A percentile compares a stretch with the other conserved stretches of the same genome.
These are phyloP conservation scores for Ambrosiella beaveri DNA, from an alignment of 2,329 filamentous ascomycete species.

Conservation along the genomic window DNA sequence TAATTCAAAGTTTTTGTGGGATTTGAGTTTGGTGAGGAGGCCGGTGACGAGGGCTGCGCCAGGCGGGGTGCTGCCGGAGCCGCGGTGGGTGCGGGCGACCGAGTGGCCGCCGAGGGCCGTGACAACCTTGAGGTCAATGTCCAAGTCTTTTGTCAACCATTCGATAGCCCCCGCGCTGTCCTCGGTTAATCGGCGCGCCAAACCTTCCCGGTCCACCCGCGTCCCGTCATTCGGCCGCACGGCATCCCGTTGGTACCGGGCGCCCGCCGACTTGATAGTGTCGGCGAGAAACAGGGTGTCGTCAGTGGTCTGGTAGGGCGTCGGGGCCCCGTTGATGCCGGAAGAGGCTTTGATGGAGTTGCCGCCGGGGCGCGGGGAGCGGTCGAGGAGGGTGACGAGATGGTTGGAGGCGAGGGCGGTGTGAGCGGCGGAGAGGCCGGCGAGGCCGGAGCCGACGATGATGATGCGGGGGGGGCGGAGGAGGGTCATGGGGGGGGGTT, in stretches of 20 bases:
- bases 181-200: constrained; percentile 32
- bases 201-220: constrained; percentile 22
- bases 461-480: constrained; percentile 26
- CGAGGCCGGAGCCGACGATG: constrained; percentile 47
- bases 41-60: constrained; percentile 40
- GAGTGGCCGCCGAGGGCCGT: constrained; percentile 43
- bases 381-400: constrained; percentile 40
- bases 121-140: constrained; percentile 40
- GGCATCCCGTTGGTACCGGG: constrained; percentile 18
- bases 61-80: constrained; percentile 36
- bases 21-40: constrained; percentile 33
- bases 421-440: constrained; percentile 42
- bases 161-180: constrained; percentile 31
- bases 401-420: constrained; percentile 35
- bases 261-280: constrained; percentile 39
- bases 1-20: constrained; percentile 32
- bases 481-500: not conserved
- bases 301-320: constrained; percentile 33
- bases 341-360: constrained; percentile 52
- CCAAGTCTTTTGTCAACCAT: constrained; percentile 40
- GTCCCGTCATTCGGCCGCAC: constrained; percentile 15
- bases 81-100: constrained; percentile 38
- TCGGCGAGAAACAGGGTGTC: constrained; percentile 31
- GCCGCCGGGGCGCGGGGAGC: constrained; percentile 40
- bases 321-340: constrained; percentile 46